phyloP scores from a whole-genome alignment of 2,329 filamentous ascomycete species.

The Aspergillus pseudonomiae region DNA sequence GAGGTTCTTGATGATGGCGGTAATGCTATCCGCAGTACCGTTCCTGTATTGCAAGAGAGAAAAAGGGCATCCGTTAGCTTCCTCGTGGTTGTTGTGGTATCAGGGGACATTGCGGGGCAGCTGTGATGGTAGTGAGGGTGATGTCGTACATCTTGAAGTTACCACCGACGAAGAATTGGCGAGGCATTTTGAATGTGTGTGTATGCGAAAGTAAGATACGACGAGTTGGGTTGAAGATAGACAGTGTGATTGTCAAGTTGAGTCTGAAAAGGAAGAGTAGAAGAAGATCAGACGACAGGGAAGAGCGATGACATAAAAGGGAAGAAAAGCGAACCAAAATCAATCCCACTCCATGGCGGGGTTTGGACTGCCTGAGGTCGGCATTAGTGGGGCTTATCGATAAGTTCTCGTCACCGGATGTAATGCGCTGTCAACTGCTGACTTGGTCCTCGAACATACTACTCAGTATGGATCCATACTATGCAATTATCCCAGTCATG shows the following conservation, averaged over 20 bases:
- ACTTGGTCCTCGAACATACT: constrained; percentile 1
- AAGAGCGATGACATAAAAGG: constrained; percentile 19
- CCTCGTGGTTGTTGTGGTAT: constrained; percentile 3
- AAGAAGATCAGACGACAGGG: constrained; percentile 10
- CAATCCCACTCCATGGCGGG: constrained; percentile 4
- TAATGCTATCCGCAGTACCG: constrained; percentile 86
- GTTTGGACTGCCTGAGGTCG: constrained; percentile 6
- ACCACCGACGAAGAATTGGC: constrained; percentile 95
- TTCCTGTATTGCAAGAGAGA: constrained; percentile 66
- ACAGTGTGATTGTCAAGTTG: constrained; percentile 8
- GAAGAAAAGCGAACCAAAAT: constrained; percentile 7
- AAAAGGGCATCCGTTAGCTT: constrained; percentile 25
- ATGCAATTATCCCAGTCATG: not conserved
- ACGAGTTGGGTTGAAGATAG: constrained; percentile 13
- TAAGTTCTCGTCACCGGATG: constrained; percentile 12
- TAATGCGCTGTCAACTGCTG: constrained; percentile 7
- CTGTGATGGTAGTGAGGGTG: constrained; percentile 11
- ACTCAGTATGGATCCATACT: not conserved
- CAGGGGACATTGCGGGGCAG: constrained; percentile 31
- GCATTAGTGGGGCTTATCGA: constrained; percentile 25
- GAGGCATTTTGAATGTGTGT: constrained; percentile 70
- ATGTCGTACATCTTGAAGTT: constrained; percentile 96
- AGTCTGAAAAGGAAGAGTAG: constrained; percentile 5
- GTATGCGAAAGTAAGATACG: constrained; percentile 13
- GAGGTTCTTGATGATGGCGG: constrained; percentile 84